Base-by-base conservation (phyloP, 139 green algal genomes). In the Chlorokybus atmophyticus region DNA sequence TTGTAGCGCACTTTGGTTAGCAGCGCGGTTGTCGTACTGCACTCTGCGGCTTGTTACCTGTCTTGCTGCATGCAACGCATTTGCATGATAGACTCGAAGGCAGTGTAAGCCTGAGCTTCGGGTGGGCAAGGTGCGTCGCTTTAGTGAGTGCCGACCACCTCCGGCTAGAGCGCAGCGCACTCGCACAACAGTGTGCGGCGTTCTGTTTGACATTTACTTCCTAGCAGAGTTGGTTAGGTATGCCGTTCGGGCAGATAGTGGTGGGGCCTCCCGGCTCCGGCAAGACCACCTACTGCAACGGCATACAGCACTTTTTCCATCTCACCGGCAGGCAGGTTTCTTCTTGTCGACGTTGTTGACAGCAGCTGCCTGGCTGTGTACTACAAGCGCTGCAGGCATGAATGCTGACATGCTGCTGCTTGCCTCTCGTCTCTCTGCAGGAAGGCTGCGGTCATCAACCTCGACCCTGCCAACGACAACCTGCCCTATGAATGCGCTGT, bases 181-280 rank as follows among this genome's bases (percentile, higher is more conserved):
- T n/a, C n/a, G n/a, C n/a, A n/a, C n/a, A n/a, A n/a, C n/a, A n/a
- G n/a, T n/a, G n/a, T n/a, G n/a, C n/a, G n/a, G n/a, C n/a, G n/a
- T n/a, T n/a, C n/a, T n/a, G n/a, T n/a, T n/a, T n/a, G n/a, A n/a
- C n/a, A n/a, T n/a, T n/a, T n/a, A n/a, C n/a, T n/a, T n/a, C n/a
- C n/a, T n/a, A n/a, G n/a, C n/a, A n/a, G n/a, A n/a, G n/a, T n/a
- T n/a, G n/a, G n/a, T n/a, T n/a, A n/a, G n/a, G n/a, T n/a, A 95
- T 95, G 84, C 73, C 82, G 0, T 97, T 95, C 64, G 87, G 90
- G 0, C 88, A 97, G 60, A 29, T 97, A 5, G 75, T 97, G 0
- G 81, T 94, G 10, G 90, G 90, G 0, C 90, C 90, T 0, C 87
- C 90, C 1, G 90, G 90, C 52, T 86, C 80, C 49, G 90, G 90